Evolutionary conservation across 1,139 yeast species (phyloP), one percentile per base, ranked within the genome.

Genomic region (Pichia sp.): DNA sequence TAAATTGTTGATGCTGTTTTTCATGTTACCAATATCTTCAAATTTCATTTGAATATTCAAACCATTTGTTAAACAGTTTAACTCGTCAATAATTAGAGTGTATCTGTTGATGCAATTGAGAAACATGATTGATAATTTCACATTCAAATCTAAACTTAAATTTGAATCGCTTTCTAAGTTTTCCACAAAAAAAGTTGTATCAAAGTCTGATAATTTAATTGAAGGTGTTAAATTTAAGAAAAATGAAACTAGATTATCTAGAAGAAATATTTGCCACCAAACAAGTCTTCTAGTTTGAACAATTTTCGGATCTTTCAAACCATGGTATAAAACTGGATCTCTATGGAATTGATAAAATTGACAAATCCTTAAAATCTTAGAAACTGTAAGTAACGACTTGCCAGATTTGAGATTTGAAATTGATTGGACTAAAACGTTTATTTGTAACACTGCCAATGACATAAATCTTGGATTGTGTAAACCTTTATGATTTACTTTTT

Each of bases 191-290:
- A 78, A 62, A 22, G 72, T 63, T 48, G 82, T 82, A 56, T 80
- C 81, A 60, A 77, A 78, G 55, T 79, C 82, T 42, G 73, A 76
- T 47, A 69, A 64, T 53, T 70, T 69, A 50, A 82, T 76, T 30
- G 77, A 71, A 1, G 86, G 85, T 0, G 81, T 75, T 35, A 79
- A 63, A 58, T 80, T 75, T 46, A 77, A 74, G 54, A 79, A 79
- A 53, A 78, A 75, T 26, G 83, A 74, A 3, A 81, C 75, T 48
- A 78, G 66, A 4, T 79, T 74, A 59, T 80, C 86, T 47, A 80
- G 64, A 18, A 79, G 78, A 56, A 79, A 79, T 7, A 80, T 77
- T 35, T 78, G 79, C 84, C 85, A 80, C 85, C 85, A 80, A 18
- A 80, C 60, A 47, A 78, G 59, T 57, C 85, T 68, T 59, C 82